phyloP scores from a whole-genome alignment of 2,329 filamentous ascomycete genomes.

The Aschersonia sp. region DNA sequence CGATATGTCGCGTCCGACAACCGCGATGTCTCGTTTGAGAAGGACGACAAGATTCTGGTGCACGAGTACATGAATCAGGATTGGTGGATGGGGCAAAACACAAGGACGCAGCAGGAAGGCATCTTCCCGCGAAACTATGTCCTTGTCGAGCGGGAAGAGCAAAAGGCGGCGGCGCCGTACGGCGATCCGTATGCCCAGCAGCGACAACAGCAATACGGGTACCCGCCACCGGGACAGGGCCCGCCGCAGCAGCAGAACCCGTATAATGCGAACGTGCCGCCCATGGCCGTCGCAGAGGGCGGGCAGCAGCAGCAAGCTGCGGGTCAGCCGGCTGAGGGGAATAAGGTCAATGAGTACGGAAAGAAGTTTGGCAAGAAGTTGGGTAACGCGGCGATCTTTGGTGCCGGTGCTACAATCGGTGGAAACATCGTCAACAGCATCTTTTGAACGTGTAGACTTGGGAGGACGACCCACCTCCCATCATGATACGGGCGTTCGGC shows the following conservation, averaged over 20 bases:
- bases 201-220: slow-evolving; percentile 10
- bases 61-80: slow-evolving; percentile 91
- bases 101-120: slow-evolving; percentile 69
- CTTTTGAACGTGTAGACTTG: slow-evolving; percentile 38
- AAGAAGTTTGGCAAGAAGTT: slow-evolving; percentile 95
- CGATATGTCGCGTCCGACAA: slow-evolving; percentile 65
- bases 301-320: slow-evolving; percentile 18
- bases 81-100: slow-evolving; percentile 89
- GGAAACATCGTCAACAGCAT: slow-evolving; percentile 83
- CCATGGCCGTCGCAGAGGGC: slow-evolving; percentile 55
- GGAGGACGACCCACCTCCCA: too few relatives aligned
- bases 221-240: slow-evolving; percentile 15
- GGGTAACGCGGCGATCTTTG: slow-evolving; percentile 73
- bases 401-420: slow-evolving; percentile 82
- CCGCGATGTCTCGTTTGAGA: slow-evolving; percentile 68
- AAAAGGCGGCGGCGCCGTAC: slow-evolving; percentile 21
- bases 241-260: slow-evolving; percentile 40
- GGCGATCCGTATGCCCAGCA: slow-evolving; percentile 22
- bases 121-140: slow-evolving; percentile 95
- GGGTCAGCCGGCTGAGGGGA: slow-evolving; percentile 27
- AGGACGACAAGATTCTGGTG: slow-evolving; percentile 67
- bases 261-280: slow-evolving; percentile 58
- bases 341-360: slow-evolving; percentile 57
- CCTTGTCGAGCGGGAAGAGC: slow-evolving; percentile 49
- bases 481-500: not conserved